Conservation (phyloP, 2,329 filamentous ascomycete genomes). For the Fulvia fulva region DNA sequence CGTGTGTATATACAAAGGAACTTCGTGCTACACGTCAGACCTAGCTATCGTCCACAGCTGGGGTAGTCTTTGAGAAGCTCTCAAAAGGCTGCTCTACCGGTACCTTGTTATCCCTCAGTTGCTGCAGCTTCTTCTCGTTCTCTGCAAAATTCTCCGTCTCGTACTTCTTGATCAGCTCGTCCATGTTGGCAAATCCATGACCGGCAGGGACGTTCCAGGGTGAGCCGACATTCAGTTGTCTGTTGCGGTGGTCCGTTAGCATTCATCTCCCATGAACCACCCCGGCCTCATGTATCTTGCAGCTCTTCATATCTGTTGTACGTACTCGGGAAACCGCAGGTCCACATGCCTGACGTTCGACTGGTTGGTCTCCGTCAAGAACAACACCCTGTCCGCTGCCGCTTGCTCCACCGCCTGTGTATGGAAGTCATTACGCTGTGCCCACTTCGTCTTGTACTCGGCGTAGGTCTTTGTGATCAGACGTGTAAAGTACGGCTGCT, state of each 20-base stretch:
- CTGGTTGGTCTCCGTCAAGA: slow-evolving; percentile 45
- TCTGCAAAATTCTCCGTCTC: slow-evolving; percentile 54
- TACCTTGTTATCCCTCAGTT: slow-evolving; percentile 36
- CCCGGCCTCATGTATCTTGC: neutral
- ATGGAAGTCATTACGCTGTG: slow-evolving; percentile 57
- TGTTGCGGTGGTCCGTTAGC: slow-evolving; percentile 29
- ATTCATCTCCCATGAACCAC: neutral
- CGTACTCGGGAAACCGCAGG: slow-evolving; percentile 63
- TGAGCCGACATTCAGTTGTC: slow-evolving; percentile 59
- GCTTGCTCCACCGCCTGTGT: slow-evolving; percentile 60
- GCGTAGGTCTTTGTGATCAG: slow-evolving; percentile 57
- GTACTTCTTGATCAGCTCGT: slow-evolving; percentile 60
- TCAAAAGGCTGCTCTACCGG: slow-evolving; percentile 30
- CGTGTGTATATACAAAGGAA: slow-evolving; percentile 14
- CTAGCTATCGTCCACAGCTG: slow-evolving; percentile 20
- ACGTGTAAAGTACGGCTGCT: slow-evolving; percentile 43
- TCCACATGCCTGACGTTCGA: slow-evolving; percentile 45
- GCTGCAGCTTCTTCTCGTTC: slow-evolving; percentile 53
- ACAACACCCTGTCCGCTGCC: slow-evolving; percentile 59
- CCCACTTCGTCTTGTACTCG: slow-evolving; percentile 50
- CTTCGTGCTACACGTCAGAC: neutral
- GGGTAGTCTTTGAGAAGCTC: slow-evolving; percentile 24
- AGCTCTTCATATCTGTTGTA: slow-evolving; percentile 19
- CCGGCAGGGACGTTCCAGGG: slow-evolving; percentile 64
- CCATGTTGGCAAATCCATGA: slow-evolving; percentile 54